phyloP scores from a whole-genome alignment of 2,329 filamentous ascomycete species.

The Stromatinia cepivora region DNA sequence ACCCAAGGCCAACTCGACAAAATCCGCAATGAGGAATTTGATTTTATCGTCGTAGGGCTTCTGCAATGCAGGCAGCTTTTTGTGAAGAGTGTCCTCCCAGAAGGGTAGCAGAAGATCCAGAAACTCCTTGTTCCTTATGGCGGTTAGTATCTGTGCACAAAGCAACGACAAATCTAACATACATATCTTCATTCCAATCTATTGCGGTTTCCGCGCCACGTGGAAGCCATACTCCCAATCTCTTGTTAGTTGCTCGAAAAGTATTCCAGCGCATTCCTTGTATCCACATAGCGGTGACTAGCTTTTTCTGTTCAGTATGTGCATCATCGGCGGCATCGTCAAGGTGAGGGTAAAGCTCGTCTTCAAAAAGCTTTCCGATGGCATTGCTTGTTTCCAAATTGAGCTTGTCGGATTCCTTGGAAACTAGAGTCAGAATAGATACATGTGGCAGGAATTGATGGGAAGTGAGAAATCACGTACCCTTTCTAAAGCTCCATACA shows the following conservation, averaged over 20 bases:
- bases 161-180: conserved; percentile 13
- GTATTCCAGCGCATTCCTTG: conserved; percentile 27
- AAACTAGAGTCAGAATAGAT: background rate
- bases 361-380: conserved; percentile 1
- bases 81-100: background rate
- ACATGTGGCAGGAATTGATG: no score
- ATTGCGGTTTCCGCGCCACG: background rate
- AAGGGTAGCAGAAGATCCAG: background rate
- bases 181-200: conserved; percentile 33
- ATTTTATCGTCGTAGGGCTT: background rate
- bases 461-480: conserved; percentile 8
- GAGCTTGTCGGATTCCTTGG: background rate
- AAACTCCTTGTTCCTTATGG: background rate
- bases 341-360: background rate
- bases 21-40: background rate
- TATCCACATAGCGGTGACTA: background rate
- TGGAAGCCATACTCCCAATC: conserved; percentile 21
- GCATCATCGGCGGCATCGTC: background rate
- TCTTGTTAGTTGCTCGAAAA: conserved; percentile 25
- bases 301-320: background rate
- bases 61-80: background rate
- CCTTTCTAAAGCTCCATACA: conserved; percentile 10
- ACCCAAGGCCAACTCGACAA: background rate
- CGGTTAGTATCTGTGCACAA: background rate
- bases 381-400: background rate